These are phyloP conservation scores for Otatea glauca DNA, from an alignment of 176 grass and related monocot species.

Conservation along the genomic window DNA sequence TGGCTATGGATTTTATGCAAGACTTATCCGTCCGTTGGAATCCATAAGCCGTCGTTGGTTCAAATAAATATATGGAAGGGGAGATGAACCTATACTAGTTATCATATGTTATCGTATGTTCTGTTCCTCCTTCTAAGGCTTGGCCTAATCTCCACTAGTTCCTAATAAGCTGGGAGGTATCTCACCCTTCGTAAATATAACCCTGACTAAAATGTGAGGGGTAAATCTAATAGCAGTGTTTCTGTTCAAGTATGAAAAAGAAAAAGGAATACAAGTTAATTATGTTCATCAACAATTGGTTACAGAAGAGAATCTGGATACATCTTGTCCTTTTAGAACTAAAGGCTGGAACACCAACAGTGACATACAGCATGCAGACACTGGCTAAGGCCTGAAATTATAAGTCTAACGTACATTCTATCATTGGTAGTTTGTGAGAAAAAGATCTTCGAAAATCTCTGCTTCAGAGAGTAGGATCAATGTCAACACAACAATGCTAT, in stretches of 20 bases:
- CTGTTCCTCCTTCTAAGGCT: too few relatives aligned
- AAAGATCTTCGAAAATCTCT: slow-evolving; percentile 1
- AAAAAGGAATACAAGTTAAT: neutral
- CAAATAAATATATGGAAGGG: neutral
- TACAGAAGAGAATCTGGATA: neutral
- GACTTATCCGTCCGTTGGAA: slow-evolving; percentile 16
- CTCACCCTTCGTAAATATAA: neutral
- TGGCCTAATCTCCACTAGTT: neutral
- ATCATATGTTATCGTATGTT: too few relatives aligned
- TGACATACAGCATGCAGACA: neutral
- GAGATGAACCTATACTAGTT: too few relatives aligned
- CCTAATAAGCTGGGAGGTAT: neutral
- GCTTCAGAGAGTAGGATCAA: slow-evolving; percentile 3
- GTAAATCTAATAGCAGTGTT: neutral
- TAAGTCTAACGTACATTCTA: neutral
- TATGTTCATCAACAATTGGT: neutral
- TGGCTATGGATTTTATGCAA: slow-evolving; percentile 29
- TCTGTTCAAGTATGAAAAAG: neutral
- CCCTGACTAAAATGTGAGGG: neutral
- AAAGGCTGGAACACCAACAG: neutral
- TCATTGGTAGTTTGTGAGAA: neutral
- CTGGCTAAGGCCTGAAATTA: slow-evolving; percentile 1
- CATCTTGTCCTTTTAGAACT: neutral
- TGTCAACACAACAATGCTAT: neutral
- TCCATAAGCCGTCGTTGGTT: slow-evolving; percentile 17